Conservation (phyloP, 257 asterid species). For the Ilex asprella region DNA sequence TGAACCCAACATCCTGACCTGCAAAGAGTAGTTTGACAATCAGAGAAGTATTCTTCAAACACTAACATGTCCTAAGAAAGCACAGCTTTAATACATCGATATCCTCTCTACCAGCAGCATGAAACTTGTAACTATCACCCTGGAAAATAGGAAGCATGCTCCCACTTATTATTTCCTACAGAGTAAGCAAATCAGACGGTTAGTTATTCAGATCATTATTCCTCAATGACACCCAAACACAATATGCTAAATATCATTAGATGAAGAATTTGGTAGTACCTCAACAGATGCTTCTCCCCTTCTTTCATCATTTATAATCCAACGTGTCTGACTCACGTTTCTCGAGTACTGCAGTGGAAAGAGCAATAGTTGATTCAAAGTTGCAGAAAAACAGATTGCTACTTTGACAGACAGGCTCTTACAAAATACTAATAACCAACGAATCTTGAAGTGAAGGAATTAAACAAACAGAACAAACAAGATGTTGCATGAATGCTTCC, state of each 20-base stretch:
- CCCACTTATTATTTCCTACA: conserved; percentile 86
- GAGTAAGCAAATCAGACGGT: conserved; percentile 9
- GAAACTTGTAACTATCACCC: conserved; percentile 87
- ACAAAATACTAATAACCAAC: too few relatives aligned
- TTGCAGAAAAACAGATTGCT: conserved; percentile 1
- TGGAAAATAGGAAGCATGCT: conserved; percentile 69
- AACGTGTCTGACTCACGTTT: conserved; percentile 90
- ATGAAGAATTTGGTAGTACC: conserved; percentile 34
- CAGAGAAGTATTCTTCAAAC: conserved; percentile 10
- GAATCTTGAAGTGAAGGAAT: too few relatives aligned
- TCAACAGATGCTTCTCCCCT: conserved; percentile 98
- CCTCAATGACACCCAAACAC: conserved; percentile 11
- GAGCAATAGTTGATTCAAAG: neutral
- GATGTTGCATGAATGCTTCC: too few relatives aligned
- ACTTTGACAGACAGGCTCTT: too few relatives aligned
- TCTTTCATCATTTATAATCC: conserved; percentile 95
- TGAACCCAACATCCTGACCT: conserved; percentile 96
- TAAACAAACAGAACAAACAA: too few relatives aligned
- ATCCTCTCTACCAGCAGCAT: conserved; percentile 99
- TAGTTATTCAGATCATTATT: conserved; percentile 8
- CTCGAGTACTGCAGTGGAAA: conserved; percentile 66
- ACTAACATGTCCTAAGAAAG: conserved; percentile 10
- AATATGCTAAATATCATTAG: conserved; percentile 1
- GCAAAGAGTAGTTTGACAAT: conserved; percentile 11
- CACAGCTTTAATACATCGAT: conserved; percentile 61